Conservation (phyloP, 495 filamentous ascomycete species). For the Penicillium verhagenii region DNA sequence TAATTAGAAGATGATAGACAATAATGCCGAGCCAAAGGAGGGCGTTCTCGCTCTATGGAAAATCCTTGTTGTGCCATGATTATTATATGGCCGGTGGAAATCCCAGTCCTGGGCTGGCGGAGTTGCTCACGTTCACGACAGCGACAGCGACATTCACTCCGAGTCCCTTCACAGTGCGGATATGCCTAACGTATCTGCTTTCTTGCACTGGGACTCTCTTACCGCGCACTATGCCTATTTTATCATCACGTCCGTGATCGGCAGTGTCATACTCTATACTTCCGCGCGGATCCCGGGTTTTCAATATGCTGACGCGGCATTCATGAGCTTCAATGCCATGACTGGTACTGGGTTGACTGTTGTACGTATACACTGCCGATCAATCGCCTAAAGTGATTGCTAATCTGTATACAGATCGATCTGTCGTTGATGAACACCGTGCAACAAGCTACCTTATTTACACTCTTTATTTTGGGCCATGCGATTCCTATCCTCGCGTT, state of each 20-base stretch:
- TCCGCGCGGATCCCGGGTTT: slow-evolving; percentile 59
- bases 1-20: not conserved
- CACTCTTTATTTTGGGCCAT: slow-evolving; percentile 69
- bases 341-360: slow-evolving; percentile 73
- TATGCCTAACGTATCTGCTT: slow-evolving; percentile 20
- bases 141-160: not conserved
- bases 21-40: not conserved
- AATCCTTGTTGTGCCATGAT: not conserved
- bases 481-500: slow-evolving; percentile 43
- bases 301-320: slow-evolving; percentile 72
- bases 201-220: slow-evolving; percentile 63
- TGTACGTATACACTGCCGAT: slow-evolving; percentile 34
- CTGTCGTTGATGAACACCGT: slow-evolving; percentile 62
- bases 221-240: slow-evolving; percentile 77
- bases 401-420: slow-evolving; percentile 41
- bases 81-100: not conserved
- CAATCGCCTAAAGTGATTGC: not conserved
- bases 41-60: not conserved
- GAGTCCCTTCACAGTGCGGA: too few relatives aligned
- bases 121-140: not conserved
- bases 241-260: slow-evolving; percentile 56
- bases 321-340: slow-evolving; percentile 74
- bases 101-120: not conserved
- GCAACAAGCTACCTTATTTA: slow-evolving; percentile 72
- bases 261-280: slow-evolving; percentile 71